phyloP scores from a whole-genome alignment of 345 rosid genomes.

The Brassica nigra region DNA sequence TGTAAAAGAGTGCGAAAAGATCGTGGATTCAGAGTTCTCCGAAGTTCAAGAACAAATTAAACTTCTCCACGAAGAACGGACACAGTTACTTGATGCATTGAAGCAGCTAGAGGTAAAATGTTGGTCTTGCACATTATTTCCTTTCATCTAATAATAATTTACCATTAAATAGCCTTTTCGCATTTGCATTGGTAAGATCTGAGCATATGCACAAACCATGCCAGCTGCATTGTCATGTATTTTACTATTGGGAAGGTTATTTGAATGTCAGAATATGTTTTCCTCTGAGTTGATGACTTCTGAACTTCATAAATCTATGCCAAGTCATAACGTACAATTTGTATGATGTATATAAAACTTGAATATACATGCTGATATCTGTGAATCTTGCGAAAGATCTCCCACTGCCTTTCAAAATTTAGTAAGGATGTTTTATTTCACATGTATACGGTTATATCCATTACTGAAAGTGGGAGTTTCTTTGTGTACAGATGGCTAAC shows the following conservation, averaged over 20 bases:
- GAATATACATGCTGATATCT: neutral
- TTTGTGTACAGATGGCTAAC: slow-evolving; percentile 67
- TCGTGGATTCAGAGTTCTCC: slow-evolving; percentile 81
- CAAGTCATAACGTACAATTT: neutral
- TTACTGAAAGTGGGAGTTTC: slow-evolving; percentile 14
- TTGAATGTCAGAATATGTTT: neutral
- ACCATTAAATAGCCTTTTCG: neutral
- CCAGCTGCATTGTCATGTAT: neutral
- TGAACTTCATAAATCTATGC: neutral
- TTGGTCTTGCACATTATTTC: slow-evolving; percentile 1
- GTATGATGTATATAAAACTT: neutral
- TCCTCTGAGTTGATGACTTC: slow-evolving; percentile 4
- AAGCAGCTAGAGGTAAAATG: slow-evolving; percentile 81
- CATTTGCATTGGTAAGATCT: neutral
- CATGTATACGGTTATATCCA: slow-evolving; percentile 1
- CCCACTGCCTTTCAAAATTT: neutral
- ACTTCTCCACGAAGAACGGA: slow-evolving; percentile 71
- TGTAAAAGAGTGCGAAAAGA: slow-evolving; percentile 83
- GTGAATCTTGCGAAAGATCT: neutral
- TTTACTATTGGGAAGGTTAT: neutral
- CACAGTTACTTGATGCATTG: slow-evolving; percentile 68
- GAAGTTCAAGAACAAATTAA: slow-evolving; percentile 66
- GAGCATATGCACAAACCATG: slow-evolving; percentile 8
- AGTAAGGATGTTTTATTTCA: neutral
- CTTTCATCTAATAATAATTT: neutral